Evolutionary conservation across 305 asterid genomes (phyloP), one percentile per base, ranked within the genome.

Genomic region (Fraxinus angustifolia): DNA sequence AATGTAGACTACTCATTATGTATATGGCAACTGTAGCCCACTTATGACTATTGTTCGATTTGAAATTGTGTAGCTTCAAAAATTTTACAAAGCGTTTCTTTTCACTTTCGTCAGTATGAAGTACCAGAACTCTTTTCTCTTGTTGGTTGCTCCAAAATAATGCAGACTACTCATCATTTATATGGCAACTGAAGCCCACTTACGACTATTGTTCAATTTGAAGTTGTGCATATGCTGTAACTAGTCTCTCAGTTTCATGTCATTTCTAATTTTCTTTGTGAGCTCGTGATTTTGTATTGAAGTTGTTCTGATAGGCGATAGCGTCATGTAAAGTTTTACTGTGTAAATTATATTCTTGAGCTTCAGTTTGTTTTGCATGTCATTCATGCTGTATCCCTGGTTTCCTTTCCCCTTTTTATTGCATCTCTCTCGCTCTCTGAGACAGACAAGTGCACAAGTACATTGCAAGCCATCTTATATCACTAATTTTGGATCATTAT

Each of bases 111-210:
- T 67, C 50, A 79, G 21, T 73, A 60, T 33, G 65, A 78, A 73
- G 36, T 72, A 76, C 81, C 74, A 81, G 68, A 45, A 78, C 58
- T 73, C 74, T 67, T 62, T 17, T 3, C 19, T 12, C 74, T 26
- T 68, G 4, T 68, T 68, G 38, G 21, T 40, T 23, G 76, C 62
- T 53, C 62, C 62, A n/a, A 53, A 53, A 53, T 50, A 50, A 45
- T 56, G 78, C 78, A 60, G 76, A 58, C 67, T 70, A 19, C 67
- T 73, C 73, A 30, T 28, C 68, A 34, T 40, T 11, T 53, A 65
- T 67, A 67, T 67, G 82, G 70, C 74, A 78, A 53, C 83, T 79
- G 74, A 45, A 11, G 50, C 50, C 65, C 73, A 79, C 82, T 60
- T 87, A 71, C 26, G 78, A 11, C 36, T 56, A 45, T 76, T 65